Base-by-base conservation (phyloP, 179 eudicot species). In the Spinacia oleracea region DNA sequence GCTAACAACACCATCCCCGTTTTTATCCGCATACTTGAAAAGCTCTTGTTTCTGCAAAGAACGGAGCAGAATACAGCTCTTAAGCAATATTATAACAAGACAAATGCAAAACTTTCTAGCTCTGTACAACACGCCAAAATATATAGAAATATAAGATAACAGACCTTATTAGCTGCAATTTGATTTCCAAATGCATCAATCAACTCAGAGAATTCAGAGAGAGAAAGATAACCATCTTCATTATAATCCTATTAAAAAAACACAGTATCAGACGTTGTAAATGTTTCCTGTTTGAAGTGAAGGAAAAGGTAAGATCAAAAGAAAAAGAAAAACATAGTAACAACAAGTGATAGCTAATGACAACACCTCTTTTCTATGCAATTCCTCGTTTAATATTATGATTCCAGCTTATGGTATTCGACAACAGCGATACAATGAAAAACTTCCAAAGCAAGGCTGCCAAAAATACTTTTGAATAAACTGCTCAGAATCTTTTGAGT, bases 101-200 rank as follows among this genome's bases (percentile, higher is more conserved):
- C 38, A 48, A 76, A 62, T 53, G 27, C 40, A 35, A 9, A 76
- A 56, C 23, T 16, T 66, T 58, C 21, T 58, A 70, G 46, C 31
- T 27, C 16, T 27, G 38, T 53, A 59, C 23, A 65, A 59, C 64
- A n/a, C 23, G 64, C 3, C 64, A 59, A 6, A 51, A 51, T 51
- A 51, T 51, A 12, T 20, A 51, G 56, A 2, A 46, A 3, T 35
- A n/a, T 48, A 71, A 50, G 15, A 42, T 4, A 20, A 46, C 27
- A 9, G 16, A 96, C 99, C 98, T 96, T 91, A 35, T 88, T 81
- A 70, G 86, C 89, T 50, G 98, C 98, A 73, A 85, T 81, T 87
- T 88, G 89, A 86, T 96, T 96, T 78, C 98, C 99, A 81, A 96
- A 96, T 73, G 95, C 99, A 81, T 90, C 74, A 66, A 96, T 84